phyloP scores from a whole-genome alignment of 768 basidiomycete species.

The Gloeopeniophorella convolvens region DNA sequence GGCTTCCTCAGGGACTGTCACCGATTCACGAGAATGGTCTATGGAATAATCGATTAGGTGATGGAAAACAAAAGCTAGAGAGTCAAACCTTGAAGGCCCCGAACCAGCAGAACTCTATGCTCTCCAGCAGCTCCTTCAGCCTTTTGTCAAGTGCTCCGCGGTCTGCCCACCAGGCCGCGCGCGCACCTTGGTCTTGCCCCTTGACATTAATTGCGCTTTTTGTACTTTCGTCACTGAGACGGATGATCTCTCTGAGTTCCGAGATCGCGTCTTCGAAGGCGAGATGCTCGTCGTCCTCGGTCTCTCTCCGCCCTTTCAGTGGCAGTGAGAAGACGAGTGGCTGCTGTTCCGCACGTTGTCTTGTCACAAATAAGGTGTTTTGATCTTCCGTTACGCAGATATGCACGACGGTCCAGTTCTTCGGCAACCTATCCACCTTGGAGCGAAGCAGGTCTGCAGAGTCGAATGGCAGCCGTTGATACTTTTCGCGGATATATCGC shows the following conservation, averaged over 20 bases:
- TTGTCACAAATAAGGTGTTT: conserved; percentile 75
- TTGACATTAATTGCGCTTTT: conserved; percentile 67
- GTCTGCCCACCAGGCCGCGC: conserved; percentile 82
- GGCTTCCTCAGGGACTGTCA: conserved; percentile 36
- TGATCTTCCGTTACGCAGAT: conserved; percentile 81
- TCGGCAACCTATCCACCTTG: conserved; percentile 47
- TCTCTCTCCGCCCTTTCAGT: conserved; percentile 73
- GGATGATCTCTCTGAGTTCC: conserved; percentile 77
- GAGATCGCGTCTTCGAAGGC: conserved; percentile 64
- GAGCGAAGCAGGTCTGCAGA: conserved; percentile 36
- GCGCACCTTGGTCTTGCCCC: conserved; percentile 55
- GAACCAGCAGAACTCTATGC: conserved; percentile 94
- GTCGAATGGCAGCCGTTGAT: conserved; percentile 41
- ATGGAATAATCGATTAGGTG: conserved; percentile 1
- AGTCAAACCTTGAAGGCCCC: conserved; percentile 95
- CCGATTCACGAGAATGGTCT: conserved; percentile 58
- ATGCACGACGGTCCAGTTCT: conserved; percentile 77
- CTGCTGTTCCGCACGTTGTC: conserved; percentile 53
- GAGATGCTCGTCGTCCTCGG: conserved; percentile 64
- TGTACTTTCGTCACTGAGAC: conserved; percentile 69
- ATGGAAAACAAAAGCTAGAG: background rate
- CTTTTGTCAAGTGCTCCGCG: conserved; percentile 70
- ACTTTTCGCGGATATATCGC: conserved; percentile 49
- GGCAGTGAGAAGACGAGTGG: conserved; percentile 88
- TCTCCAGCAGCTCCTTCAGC: conserved; percentile 65